These are phyloP conservation scores for Pseudonitzschia delicatissima DNA, from an alignment of 108 stramenopile genomes.

Conservation along the genomic window DNA sequence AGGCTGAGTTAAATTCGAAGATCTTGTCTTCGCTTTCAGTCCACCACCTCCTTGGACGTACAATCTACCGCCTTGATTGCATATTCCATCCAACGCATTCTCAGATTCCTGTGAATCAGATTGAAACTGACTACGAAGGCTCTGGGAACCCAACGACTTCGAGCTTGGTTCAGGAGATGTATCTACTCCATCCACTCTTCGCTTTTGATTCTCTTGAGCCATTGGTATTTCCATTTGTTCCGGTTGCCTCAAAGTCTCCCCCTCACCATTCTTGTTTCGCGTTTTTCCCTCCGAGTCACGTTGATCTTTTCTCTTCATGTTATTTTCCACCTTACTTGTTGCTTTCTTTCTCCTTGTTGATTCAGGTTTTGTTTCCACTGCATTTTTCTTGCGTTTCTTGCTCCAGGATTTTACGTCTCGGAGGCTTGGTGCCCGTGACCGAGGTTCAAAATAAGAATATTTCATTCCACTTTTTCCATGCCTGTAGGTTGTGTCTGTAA, in stretches of 20 bases:
- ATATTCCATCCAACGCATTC: conserved; percentile 69
- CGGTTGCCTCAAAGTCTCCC: not conserved
- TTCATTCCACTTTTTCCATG: not conserved
- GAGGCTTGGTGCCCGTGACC: not conserved
- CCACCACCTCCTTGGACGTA: conserved; percentile 74
- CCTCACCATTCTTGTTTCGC: not conserved
- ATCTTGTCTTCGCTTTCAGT: conserved; percentile 62
- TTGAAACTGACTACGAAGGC: not conserved
- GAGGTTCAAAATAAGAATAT: not conserved
- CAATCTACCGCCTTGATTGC: conserved; percentile 73
- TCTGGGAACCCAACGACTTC: not conserved
- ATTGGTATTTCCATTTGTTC: not conserved
- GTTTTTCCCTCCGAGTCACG: too few species aligned
- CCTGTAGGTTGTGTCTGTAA: not conserved
- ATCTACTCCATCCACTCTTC: not conserved
- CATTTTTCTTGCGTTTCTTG: not conserved
- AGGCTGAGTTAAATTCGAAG: conserved; percentile 27
- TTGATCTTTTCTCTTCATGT: not conserved
- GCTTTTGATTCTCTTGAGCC: not conserved
- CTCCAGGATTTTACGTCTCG: not conserved
- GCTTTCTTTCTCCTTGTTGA: not conserved
- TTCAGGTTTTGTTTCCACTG: not conserved
- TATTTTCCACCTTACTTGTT: not conserved
- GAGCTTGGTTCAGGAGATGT: not conserved
- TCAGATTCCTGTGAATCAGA: conserved; percentile 16